phyloP scores from a whole-genome alignment of 352 stramenopile genomes.

The Phytopythium boreale region DNA sequence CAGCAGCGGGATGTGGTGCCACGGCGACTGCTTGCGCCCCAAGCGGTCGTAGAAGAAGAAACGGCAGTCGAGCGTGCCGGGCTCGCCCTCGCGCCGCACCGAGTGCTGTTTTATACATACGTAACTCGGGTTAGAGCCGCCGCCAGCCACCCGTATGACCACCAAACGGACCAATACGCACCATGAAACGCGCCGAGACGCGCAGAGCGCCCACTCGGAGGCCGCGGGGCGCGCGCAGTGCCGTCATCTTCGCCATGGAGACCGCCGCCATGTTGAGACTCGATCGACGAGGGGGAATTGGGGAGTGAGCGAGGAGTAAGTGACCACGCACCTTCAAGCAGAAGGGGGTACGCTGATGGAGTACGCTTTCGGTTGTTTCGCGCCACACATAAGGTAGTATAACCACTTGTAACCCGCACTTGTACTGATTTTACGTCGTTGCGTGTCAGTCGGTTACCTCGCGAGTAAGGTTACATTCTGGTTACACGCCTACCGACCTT shows the following conservation, averaged over 20 bases:
- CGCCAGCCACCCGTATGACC: background rate
- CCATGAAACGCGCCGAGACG: background rate
- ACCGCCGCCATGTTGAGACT: background rate
- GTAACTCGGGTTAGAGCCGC: background rate
- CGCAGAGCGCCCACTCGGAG: background rate
- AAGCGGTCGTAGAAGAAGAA: constrained; percentile 82
- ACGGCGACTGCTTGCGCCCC: constrained; percentile 85
- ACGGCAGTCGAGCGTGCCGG: constrained; percentile 67
- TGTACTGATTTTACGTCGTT: background rate
- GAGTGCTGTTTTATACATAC: constrained; percentile 37
- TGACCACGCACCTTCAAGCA: background rate
- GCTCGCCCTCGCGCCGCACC: constrained; percentile 54
- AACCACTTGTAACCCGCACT: background rate
- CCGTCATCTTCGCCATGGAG: background rate
- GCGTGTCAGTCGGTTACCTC: background rate
- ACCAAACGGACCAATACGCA: background rate
- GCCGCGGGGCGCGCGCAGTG: background rate
- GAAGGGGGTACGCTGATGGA: background rate
- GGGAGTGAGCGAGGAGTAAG: background rate
- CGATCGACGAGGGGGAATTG: background rate
- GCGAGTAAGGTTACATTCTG: background rate
- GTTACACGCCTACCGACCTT: background rate
- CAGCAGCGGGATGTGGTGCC: constrained; percentile 92
- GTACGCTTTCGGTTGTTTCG: background rate
- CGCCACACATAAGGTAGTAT: background rate